Base-by-base conservation (phyloP, 345 rosid species). In the Pugionium dolabratum region DNA sequence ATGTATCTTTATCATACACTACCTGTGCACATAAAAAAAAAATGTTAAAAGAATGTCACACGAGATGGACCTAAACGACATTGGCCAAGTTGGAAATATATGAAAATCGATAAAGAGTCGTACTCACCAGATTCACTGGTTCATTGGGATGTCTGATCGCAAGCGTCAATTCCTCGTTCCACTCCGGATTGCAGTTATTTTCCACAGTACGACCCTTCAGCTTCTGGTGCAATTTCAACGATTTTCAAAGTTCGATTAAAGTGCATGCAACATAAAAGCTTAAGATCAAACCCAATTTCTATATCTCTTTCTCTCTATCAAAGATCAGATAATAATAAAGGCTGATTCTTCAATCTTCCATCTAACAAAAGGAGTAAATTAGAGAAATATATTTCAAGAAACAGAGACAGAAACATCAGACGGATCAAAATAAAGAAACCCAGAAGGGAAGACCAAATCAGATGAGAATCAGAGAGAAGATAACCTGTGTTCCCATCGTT, bases 151-250 rank as follows among this genome's bases (percentile, higher is more conserved):
- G 75, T 26, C 48, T 74, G 36, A 90, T 71, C 2, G 91, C 74
- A 37, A 94, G 86, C 27, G 95, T 88, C 52, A 86, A 58, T 42
- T 88, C 95, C 31, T 88, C 92, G 9, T 90, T 82, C 97, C 97
- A 90, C 61, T 75, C 85, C 0, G 99, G 99, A 71, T 94, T 88
- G 72, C 92, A 82, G 75, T 74, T 79, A n/a, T 78, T 77, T 35
- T 81, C 81, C 25, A 90, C 79, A 37, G 86, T 81, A 0, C 81
- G 83, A 10, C 87, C 80, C 80, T 85, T 86, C 77, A 85, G 47
- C 46, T 67, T 88, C 95, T 85, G 96, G 70, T 57, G 49, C 58
- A 59, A 59, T 59, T 52, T 52, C 31, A 57, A 39, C 30, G 32
- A 36, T 32, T 41, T 47, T 5, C 26, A 4, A 3, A 48, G n/a